Evolutionary conservation across 305 asterid species (phyloP).

Genomic region (Coffea humblotiana): DNA sequence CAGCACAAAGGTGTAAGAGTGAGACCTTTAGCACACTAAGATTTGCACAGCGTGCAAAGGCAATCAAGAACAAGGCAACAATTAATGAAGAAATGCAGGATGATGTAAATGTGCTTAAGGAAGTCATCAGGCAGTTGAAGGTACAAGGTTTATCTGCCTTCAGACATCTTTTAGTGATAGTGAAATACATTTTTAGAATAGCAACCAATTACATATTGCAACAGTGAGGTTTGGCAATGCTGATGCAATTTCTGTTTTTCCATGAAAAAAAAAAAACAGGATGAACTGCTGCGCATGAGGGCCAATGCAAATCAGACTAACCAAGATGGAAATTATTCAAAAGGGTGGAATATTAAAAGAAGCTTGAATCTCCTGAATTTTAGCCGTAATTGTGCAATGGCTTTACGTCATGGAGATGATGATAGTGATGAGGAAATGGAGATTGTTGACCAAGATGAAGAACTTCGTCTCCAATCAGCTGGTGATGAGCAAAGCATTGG

Average conservation of each 20-base stretch:
- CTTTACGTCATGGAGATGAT: conserved; percentile 63
- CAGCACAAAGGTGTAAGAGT: conserved; percentile 84
- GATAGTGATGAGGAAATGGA: conserved; percentile 99
- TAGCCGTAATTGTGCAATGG: conserved; percentile 88
- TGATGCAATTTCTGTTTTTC: not conserved
- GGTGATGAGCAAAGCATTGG: conserved; percentile 7
- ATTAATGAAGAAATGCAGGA: conserved; percentile 95
- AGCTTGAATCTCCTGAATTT: conserved; percentile 87
- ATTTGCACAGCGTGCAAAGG: conserved; percentile 99
- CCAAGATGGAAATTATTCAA: conserved; percentile 59
- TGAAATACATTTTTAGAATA: not conserved
- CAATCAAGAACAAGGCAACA: conserved; percentile 90
- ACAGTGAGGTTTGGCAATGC: not conserved
- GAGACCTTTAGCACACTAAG: conserved; percentile 94
- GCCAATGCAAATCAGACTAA: conserved; percentile 54
- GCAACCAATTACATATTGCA: not conserved
- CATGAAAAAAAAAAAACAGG: conserved; percentile 37
- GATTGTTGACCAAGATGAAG: conserved; percentile 64
- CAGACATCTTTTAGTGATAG: conserved; percentile 5
- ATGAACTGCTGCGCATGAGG: conserved; percentile 81
- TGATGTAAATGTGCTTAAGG: conserved; percentile 83
- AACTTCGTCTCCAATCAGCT: conserved; percentile 23
- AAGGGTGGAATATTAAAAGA: conserved; percentile 92
- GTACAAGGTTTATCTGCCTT: conserved; percentile 23
- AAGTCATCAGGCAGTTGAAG: conserved; percentile 82